A percentile compares a stretch with the other conserved stretches of the same genome.
phyloP scores from a whole-genome alignment of 495 filamentous ascomycete species.

The Monascus purpureus region DNA sequence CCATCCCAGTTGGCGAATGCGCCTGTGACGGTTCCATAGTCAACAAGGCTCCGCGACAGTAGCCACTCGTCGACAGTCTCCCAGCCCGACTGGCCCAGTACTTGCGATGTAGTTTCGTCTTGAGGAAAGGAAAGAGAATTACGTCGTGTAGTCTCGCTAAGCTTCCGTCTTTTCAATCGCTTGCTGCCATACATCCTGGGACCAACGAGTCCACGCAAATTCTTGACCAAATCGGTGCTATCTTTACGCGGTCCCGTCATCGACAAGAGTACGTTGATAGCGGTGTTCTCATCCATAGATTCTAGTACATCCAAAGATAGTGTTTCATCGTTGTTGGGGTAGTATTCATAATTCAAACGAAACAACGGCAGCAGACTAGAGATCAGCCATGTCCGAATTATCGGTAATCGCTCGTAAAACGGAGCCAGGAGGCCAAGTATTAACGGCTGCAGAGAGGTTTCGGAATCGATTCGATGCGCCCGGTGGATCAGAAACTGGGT shows the following conservation, averaged over 20 bases:
- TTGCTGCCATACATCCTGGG: constrained; percentile 70
- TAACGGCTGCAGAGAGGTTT: constrained; percentile 62
- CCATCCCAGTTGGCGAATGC: constrained; percentile 69
- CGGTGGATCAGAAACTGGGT: constrained; percentile 64
- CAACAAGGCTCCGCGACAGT: constrained; percentile 42
- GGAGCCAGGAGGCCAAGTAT: constrained; percentile 58
- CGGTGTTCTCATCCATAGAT: constrained; percentile 41
- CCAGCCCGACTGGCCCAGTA: constrained; percentile 41
- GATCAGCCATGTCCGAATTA: constrained; percentile 60
- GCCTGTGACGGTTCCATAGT: constrained; percentile 35
- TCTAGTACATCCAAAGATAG: constrained; percentile 48
- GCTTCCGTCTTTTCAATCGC: constrained; percentile 44
- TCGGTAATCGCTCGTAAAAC: constrained; percentile 54
- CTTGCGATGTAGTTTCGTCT: constrained; percentile 8
- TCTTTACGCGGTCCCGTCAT: constrained; percentile 36
- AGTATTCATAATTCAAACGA: constrained; percentile 74
- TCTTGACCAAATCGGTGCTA: constrained; percentile 42
- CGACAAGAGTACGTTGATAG: constrained; percentile 54
- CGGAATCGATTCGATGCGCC: constrained; percentile 59
- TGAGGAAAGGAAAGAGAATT: constrained; percentile 18
- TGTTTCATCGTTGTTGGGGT: constrained; percentile 41
- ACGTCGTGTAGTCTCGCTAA: constrained; percentile 19
- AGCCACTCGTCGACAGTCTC: constrained; percentile 71
- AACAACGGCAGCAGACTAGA: constrained; percentile 67
- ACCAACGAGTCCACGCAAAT: constrained; percentile 60